Percentiles rank a stretch among this genome's conserved stretches.
Conservation (phyloP, 179 eudicot species). For the Patellifolia procumbens region DNA sequence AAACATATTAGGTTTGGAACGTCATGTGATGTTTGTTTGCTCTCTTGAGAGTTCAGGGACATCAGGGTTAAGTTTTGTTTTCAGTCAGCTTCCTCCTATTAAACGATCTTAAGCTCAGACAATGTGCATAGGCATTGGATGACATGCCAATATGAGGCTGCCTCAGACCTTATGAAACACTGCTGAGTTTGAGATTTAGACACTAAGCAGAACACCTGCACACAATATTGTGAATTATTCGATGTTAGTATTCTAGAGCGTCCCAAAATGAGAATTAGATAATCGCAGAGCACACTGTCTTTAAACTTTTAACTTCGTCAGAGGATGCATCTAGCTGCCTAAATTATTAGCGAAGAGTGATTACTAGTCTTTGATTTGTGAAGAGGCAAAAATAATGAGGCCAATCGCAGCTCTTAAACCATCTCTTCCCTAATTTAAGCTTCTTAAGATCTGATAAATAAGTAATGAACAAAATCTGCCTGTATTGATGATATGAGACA, state of each 20-base stretch:
- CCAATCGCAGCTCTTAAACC: neutral
- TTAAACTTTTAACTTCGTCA: neutral
- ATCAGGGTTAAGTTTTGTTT: too few relatives aligned
- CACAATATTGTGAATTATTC: neutral
- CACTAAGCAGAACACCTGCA: neutral
- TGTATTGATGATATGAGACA: neutral
- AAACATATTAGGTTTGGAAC: neutral
- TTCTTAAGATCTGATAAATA: neutral
- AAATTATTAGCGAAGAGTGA: too few relatives aligned
- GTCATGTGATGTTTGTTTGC: constrained; percentile 1
- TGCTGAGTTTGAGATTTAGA: neutral
- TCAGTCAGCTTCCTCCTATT: neutral
- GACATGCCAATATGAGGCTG: neutral
- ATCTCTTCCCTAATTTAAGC: neutral
- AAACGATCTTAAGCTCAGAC: neutral
- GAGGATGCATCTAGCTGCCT: too few relatives aligned
- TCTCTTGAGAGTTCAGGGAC: too few relatives aligned
- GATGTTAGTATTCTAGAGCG: neutral
- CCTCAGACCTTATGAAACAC: neutral
- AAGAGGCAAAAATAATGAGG: neutral
- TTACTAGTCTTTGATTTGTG: neutral
- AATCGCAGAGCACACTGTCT: neutral
- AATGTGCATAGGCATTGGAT: neutral
- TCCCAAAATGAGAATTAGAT: neutral
- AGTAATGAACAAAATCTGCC: neutral